Base-by-base conservation (phyloP, 768 basidiomycete species). In the Russula sp. region DNA sequence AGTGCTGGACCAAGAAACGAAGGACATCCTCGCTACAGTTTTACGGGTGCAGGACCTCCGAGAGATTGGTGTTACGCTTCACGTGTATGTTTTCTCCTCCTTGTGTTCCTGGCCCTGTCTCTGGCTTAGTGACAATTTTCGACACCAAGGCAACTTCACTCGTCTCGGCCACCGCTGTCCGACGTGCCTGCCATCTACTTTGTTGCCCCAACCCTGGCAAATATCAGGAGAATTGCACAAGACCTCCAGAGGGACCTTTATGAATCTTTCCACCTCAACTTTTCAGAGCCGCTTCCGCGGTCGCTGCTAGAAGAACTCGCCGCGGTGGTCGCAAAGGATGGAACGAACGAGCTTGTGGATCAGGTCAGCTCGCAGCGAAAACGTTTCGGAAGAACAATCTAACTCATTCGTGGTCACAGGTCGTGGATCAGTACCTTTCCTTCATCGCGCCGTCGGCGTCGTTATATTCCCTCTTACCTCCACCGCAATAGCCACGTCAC, bases 141-240 rank as follows among this genome's bases (percentile, higher is more conserved):
- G 58, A 53, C 67, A 98, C 38, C 22, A 44, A 48, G 95, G 67
- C 97, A 98, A 79, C 77, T 98, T 6, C 94, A 98, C 73, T 87
- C 94, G 0, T 77, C 84, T 40, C 84, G 97, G 62, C 97, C 97
- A 30, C 83, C 94, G 5, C 78, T 99, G 46, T 84, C 92, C 13
- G 97, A 99, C 73, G 97, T 99, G 1, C 97, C 97, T 20, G 94
- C 97, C 1, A 83, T 98, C 34, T 99, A 99, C 79, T 97, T 99
- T 73, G 90, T 98, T 57, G 84, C 94, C 0, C 96, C 97, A 0
- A 96, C 93, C 2, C 78, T 91, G 14, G 77, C 79, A 59, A 99
- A 98, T 73, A 83, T 98, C 69, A 81, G 83, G 64, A 84, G 96
- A 65, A 96, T 99, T 80, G 89, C 93, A 18, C 89, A 96, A 73